Conservation (phyloP, 768 basidiomycete genomes). For the Tylopilus sp. region DNA sequence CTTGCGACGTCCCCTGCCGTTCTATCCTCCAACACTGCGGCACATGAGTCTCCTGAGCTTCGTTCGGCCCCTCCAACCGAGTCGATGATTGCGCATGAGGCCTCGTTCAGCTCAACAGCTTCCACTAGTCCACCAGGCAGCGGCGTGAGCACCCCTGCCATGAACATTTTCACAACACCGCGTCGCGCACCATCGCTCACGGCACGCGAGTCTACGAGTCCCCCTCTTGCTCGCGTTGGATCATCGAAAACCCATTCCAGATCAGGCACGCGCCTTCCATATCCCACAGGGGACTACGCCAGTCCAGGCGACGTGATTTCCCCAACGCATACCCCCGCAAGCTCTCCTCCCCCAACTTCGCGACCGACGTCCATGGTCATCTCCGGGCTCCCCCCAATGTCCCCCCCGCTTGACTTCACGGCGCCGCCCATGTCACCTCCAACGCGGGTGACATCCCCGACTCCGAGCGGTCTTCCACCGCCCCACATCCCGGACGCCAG, state of each 20-base stretch:
- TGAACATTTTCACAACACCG: constrained; percentile 23
- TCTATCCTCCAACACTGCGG: constrained; percentile 45
- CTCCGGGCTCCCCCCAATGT: constrained; percentile 39
- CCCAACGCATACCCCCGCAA: constrained; percentile 37
- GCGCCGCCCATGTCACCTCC: constrained; percentile 23
- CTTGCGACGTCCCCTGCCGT: constrained; percentile 50
- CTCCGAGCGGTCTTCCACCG: constrained; percentile 37
- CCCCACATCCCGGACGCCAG: constrained; percentile 40
- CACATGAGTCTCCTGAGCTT: constrained; percentile 43
- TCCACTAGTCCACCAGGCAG: constrained; percentile 15
- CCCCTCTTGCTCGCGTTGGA: constrained; percentile 52
- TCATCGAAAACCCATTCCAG: constrained; percentile 28
- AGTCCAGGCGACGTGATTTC: constrained; percentile 52
- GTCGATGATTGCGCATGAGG: constrained; percentile 40
- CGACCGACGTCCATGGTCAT: constrained; percentile 45
- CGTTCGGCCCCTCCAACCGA: constrained; percentile 44
- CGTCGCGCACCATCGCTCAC: constrained; percentile 36
- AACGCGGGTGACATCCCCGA: constrained; percentile 20
- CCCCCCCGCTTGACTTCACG: constrained; percentile 22
- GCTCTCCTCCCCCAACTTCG: constrained; percentile 40
- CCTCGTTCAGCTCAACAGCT: constrained; percentile 20
- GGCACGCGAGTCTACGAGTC: constrained; percentile 63
- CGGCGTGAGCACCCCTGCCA: constrained; percentile 11
- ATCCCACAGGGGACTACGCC: constrained; percentile 81
- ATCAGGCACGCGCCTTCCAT: constrained; percentile 56